These are phyloP conservation scores for Boletus rubescentipes DNA, from an alignment of 768 basidiomycete genomes.

Conservation along the genomic window DNA sequence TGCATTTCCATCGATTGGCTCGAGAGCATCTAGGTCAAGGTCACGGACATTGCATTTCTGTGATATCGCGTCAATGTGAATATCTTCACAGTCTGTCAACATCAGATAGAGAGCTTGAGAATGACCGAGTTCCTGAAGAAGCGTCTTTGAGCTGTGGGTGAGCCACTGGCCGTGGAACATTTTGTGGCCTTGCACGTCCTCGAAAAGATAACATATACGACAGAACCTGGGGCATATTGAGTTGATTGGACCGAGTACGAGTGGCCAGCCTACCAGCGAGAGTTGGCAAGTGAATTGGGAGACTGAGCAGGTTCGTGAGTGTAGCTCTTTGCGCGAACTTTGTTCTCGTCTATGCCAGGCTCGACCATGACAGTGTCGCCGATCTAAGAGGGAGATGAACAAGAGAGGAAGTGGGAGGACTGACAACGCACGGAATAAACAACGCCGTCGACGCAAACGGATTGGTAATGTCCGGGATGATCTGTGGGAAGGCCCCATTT, in stretches of 20 bases:
- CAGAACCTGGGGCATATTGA: slow-evolving; percentile 55
- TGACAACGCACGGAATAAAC: slow-evolving; percentile 47
- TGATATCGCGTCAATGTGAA: slow-evolving; percentile 53
- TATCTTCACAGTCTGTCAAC: slow-evolving; percentile 53
- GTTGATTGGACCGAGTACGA: not conserved
- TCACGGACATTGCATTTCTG: slow-evolving; percentile 54
- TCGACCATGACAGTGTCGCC: slow-evolving; percentile 66
- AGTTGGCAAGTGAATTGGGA: slow-evolving; percentile 54
- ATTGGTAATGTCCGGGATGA: slow-evolving; percentile 37
- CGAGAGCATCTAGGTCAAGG: slow-evolving; percentile 41
- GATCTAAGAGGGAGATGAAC: slow-evolving; percentile 38
- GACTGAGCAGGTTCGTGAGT: slow-evolving; percentile 43
- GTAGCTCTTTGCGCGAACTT: slow-evolving; percentile 41
- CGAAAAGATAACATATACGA: slow-evolving; percentile 63
- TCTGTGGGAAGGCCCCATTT: slow-evolving; percentile 33
- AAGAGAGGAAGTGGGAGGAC: not conserved
- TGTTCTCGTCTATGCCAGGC: slow-evolving; percentile 51
- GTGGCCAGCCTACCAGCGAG: slow-evolving; percentile 51
- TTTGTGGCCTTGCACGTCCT: slow-evolving; percentile 39
- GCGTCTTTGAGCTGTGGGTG: slow-evolving; percentile 58
- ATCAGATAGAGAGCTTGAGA: slow-evolving; percentile 57
- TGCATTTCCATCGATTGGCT: slow-evolving; percentile 44
- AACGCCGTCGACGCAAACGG: slow-evolving; percentile 56
- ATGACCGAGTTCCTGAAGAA: slow-evolving; percentile 67
- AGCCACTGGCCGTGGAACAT: slow-evolving; percentile 75